Base-by-base conservation (phyloP, 2,329 filamentous ascomycete genomes). In the Ceratocystis destructans region DNA sequence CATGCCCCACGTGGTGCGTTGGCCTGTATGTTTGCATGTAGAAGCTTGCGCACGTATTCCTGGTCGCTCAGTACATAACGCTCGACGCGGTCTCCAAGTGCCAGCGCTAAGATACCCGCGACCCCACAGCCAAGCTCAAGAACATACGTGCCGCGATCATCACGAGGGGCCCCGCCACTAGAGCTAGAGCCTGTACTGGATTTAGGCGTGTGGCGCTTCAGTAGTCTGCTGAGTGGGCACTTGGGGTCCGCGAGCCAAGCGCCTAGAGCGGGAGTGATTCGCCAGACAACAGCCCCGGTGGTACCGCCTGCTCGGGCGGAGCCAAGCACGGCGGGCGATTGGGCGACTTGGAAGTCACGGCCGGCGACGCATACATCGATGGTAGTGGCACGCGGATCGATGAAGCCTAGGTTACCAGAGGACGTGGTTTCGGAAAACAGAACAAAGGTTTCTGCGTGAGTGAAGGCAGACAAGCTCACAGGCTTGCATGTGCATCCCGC, bases 41-140 rank as follows among this genome's bases (percentile, higher is more conserved):
- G 77, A 0, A 93, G 76, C 68, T 85, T 87, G 68, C 88, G 80
- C 1, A 96, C 88, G 74, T 97, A 97, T 57, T 84, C 76, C 75
- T 96, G 93, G 74, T 99, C 94, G 0, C 92, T 96, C 59, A 94
- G 84, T 57, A 91, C 79, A 73, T 94, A 95, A 68, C 79, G 78
- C 25, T 73, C 70, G 20, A 95, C 80, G 2, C 77, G 77, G 1
- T 83, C 82, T 2, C 48, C 64, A 12, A 96, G 76, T 5, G 84
- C 78, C 46, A 94, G 78, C 2, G 87, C 90, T 44, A 92, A 83
- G 45, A 97, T 79, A 20, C 87, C 90, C 0, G 91, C 89, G 66
- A 96, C 87, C 65, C 94, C 94, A 73, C 90, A 91, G 55, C 94
- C 94, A 5, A 99, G 83, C 73, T 97, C 94, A 66, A 96, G 79